Evolutionary conservation across 2,329 filamentous ascomycete genomes (phyloP).

Genomic region (Fusarium keratoplasticum): DNA sequence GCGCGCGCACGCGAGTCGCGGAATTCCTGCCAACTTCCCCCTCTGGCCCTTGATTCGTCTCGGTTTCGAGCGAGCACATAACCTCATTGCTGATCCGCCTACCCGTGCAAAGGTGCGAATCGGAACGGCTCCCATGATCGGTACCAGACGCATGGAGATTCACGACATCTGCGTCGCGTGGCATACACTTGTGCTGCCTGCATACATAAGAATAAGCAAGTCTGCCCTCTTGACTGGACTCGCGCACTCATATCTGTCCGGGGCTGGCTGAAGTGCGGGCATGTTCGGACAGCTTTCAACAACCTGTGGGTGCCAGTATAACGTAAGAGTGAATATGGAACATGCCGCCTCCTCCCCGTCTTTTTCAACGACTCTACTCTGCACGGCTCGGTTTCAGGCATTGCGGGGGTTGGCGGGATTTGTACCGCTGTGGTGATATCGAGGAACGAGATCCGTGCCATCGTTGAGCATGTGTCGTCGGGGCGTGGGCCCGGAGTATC

Average conservation of each 20-base stretch:
- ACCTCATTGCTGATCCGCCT: constrained; percentile 33
- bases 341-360: constrained; percentile 2
- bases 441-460: constrained; percentile 23
- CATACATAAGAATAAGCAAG: constrained; percentile 8
- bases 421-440: constrained; percentile 14
- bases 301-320: background rate
- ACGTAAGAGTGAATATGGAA: constrained; percentile 7
- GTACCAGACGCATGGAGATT: constrained; percentile 22
- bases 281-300: constrained; percentile 20
- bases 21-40: constrained; percentile 13
- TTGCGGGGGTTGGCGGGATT: constrained; percentile 25
- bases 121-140: constrained; percentile 40
- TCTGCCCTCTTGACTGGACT: background rate
- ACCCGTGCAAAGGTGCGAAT: constrained; percentile 33
- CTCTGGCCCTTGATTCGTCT: constrained; percentile 26
- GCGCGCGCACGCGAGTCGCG: constrained; percentile 22
- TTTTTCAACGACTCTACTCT: constrained; percentile 6
- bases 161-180: constrained; percentile 24
- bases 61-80: constrained; percentile 24
- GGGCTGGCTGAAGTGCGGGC: background rate
- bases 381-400: constrained; percentile 34
- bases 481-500: constrained; percentile 5
- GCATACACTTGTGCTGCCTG: constrained; percentile 5
- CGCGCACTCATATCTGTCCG: background rate
- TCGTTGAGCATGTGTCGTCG: constrained; percentile 10